Base-by-base conservation (phyloP, 2,329 filamentous ascomycete genomes). In the Eutypella sp. region DNA sequence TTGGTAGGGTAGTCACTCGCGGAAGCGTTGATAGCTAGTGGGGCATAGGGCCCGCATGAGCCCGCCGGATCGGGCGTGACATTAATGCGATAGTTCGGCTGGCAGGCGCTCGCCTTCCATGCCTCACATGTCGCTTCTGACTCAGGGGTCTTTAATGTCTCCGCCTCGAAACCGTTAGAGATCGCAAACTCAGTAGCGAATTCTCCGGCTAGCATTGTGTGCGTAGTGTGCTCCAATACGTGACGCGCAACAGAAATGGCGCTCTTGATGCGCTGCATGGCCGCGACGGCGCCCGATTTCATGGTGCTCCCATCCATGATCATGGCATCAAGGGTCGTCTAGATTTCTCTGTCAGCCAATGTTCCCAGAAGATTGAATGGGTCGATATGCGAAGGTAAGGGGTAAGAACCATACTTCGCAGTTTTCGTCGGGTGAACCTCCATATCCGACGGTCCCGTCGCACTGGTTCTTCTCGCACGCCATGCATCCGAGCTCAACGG, bases 251-350 rank as follows among this genome's bases (percentile, higher is more conserved):
- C 75, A 16, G 67, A 64, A 10, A 78, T 66, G 36, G 75, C 76
- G 48, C 75, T 63, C 33, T 62, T 66, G 18, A 79, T 59, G 31
- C 75, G 67, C 5, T 75, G 69, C 18, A 80, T 61, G 0, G 66
- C 72, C 0, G 74, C 76, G 5, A 80, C 76, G 5, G 75, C 74
- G 36, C 76, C 76, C 1, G 70, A 67, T 15, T 77, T 75, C 63
- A 80, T 68, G n/a, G 67, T 74, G 0, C 59, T 61, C 23, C 76
- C 76, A 56, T 80, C 76, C 70, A 79, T 79, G 58, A 80, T 70
- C 66, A 80, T 68, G n/a, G 76, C 76, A 59, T 80, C 76, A 13
- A 80, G 73, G 1, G 76, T 79, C 3, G 76, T 79, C 63, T 60
- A 29, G 9, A 24, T 18, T n/a, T 10, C n/a, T 45, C 45, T 31